Percentiles rank a stretch among this genome's conserved stretches.
Evolutionary conservation across 2,329 filamentous ascomycete species (phyloP).

Genomic region (Trichoderma sp.): DNA sequence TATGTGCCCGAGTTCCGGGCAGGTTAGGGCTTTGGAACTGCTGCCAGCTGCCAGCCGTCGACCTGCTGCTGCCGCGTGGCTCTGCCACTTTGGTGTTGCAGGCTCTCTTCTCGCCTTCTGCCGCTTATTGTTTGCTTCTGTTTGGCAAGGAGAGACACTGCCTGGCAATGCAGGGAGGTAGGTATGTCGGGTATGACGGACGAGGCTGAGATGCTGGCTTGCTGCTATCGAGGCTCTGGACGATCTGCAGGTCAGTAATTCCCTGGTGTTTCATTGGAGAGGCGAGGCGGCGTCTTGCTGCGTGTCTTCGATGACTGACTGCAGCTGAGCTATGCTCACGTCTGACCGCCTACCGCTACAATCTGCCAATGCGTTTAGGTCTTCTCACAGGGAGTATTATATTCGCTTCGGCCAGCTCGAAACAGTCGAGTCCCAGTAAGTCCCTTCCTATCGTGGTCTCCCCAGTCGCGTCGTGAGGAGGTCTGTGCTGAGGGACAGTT

Average conservation of each 20-base stretch:
- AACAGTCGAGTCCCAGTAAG: not conserved
- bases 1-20: not conserved
- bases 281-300: no score
- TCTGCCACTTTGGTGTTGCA: no score
- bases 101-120: no score
- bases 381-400: not conserved
- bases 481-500: not conserved
- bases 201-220: no score
- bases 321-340: not conserved
- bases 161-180: no score
- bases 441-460: not conserved
- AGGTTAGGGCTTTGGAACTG: conserved; percentile 12
- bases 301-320: not conserved
- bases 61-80: conserved; percentile 22
- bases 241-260: no score
- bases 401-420: not conserved
- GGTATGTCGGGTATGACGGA: no score
- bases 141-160: no score
- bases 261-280: not conserved
- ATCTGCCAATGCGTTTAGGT: not conserved
- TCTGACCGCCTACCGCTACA: not conserved
- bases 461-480: not conserved
- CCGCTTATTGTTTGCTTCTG: no score
- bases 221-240: no score
- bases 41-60: conserved; percentile 21